Conservation (phyloP, 1,139 yeast genomes). For the Pichia sp. region DNA sequence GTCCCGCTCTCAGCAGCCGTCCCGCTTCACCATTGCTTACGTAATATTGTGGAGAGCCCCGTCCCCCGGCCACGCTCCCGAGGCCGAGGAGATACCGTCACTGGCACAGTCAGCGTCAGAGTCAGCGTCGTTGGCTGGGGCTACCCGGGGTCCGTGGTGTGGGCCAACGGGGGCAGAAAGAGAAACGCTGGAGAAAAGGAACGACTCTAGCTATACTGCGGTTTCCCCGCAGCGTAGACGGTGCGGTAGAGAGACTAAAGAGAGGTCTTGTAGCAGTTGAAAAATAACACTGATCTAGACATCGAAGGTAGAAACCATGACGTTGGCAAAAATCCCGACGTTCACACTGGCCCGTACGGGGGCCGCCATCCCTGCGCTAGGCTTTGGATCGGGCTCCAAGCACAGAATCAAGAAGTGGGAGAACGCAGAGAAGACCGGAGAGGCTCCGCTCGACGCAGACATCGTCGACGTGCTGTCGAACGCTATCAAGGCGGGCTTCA, state of each 20-base stretch:
- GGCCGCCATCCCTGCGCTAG: constrained; percentile 36
- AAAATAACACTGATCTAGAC: too few relatives aligned
- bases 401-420: constrained; percentile 48
- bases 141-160: too few relatives aligned
- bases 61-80: background rate
- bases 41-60: background rate
- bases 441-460: constrained; percentile 30
- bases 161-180: too few relatives aligned
- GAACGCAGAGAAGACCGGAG: constrained; percentile 28
- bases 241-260: too few relatives aligned
- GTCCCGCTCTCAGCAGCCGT: background rate
- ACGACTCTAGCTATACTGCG: too few relatives aligned
- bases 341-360: constrained; percentile 38
- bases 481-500: constrained; percentile 44
- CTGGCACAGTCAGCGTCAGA: background rate
- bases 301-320: background rate
- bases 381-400: constrained; percentile 55
- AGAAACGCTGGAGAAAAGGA: too few relatives aligned
- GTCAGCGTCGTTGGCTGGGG: too few relatives aligned
- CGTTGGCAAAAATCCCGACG: constrained; percentile 18
- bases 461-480: constrained; percentile 34
- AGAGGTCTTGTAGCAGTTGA: too few relatives aligned
- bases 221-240: too few relatives aligned
- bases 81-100: background rate
- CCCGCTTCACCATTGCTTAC: background rate